A percentile compares a stretch with the other conserved stretches of the same genome.
These are phyloP conservation scores for Boletellus ananas DNA, from an alignment of 768 basidiomycete genomes.

Conservation along the genomic window DNA sequence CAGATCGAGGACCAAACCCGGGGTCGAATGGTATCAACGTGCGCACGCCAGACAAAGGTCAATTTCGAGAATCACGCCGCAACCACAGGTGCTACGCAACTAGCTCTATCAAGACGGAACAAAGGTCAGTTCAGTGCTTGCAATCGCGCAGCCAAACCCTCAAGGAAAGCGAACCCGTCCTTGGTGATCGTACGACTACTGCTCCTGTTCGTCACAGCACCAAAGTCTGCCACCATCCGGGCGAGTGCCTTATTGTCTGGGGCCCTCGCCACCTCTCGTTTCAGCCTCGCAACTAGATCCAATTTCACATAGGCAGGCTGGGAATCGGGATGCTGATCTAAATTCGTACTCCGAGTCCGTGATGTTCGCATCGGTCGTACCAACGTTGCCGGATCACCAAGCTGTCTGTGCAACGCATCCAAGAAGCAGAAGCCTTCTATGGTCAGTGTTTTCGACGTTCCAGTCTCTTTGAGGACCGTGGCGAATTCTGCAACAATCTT, in stretches of 20 bases:
- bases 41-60: no score
- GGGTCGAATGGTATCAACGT: no score
- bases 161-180: constrained; percentile 69
- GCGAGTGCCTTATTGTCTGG: constrained; percentile 56
- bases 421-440: constrained; percentile 70
- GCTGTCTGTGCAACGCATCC: constrained; percentile 65
- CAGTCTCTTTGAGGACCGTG: constrained; percentile 54
- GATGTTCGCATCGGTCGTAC: constrained; percentile 49
- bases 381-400: constrained; percentile 64
- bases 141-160: constrained; percentile 55
- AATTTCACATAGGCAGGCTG: constrained; percentile 54
- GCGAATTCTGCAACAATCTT: constrained; percentile 56
- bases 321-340: constrained; percentile 36
- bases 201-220: constrained; percentile 62
- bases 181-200: constrained; percentile 72
- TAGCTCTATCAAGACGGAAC: not conserved
- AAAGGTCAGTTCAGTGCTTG: constrained; percentile 24
- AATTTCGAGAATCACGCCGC: not conserved
- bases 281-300: constrained; percentile 55
- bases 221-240: constrained; percentile 65
- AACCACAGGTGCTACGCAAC: not conserved
- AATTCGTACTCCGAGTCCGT: constrained; percentile 38
- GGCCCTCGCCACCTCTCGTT: constrained; percentile 50
- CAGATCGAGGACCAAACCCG: no score
- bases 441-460: constrained; percentile 62